Base-by-base conservation (phyloP, 305 asterid genomes). In the Salvia sclarea region DNA sequence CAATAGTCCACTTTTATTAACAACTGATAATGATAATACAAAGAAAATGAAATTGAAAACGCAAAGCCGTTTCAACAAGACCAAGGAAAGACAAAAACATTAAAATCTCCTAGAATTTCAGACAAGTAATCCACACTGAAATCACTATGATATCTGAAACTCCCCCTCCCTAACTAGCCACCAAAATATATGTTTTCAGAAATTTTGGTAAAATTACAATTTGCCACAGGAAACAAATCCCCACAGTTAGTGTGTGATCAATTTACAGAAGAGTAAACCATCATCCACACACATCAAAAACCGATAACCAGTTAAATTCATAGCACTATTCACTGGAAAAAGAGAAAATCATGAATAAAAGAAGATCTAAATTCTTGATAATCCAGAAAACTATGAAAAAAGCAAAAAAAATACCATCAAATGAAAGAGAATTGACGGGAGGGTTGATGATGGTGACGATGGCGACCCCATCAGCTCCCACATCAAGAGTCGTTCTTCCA, bases 401-500 rank as follows among this genome's bases (percentile, higher is more conserved):
- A n/a, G n/a, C 0, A 35, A 0, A 24, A 3, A 0, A 38, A 10
- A 40, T 92, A 94, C 98, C 96, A 66, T 94, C 98, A 44, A 91
- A 80, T 2, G 98, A 86, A 22, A 94, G 96, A 57, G 97, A 94
- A 86, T 94, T 94, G 61, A 94, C 96, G 45, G 98, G 98, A 40
- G 97, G 98, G 77, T 93, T 93, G 78, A 91, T 78, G 85, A 93
- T 83, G 78, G 97, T 91, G 84, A 93, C 80, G 78, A 93, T 71
- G 53, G 85, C 98, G 33, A 93, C 96, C 61, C 97, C 98, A 76
- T 91, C 98, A 74, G 84, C 81, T 81, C 97, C 98, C 20, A 93
- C 96, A 50, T 90, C 96, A 48, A 91, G 78, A 11, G 88, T 68
- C 64, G 98, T 88, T 70, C 91, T 86, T 77, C 97, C 98, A 64